These are phyloP conservation scores for Metschnikowia amazonensis DNA, from an alignment of 805 yeast species.

Conservation along the genomic window DNA sequence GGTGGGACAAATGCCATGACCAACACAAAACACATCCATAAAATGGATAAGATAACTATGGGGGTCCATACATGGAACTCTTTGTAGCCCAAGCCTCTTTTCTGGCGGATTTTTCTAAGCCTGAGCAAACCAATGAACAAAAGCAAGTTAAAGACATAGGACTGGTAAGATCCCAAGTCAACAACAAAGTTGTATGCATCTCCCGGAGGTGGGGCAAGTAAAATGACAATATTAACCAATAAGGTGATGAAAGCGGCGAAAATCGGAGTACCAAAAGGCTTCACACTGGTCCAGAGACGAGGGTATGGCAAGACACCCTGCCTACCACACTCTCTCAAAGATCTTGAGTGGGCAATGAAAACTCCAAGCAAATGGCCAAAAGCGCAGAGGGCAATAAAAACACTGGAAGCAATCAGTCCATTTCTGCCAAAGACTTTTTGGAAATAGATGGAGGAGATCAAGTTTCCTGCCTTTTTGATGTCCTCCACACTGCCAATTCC, in stretches of 20 bases:
- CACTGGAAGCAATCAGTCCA: constrained; percentile 23
- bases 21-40: constrained; percentile 36
- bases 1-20: constrained; percentile 44
- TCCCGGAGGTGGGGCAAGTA: constrained; percentile 34
- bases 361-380: constrained; percentile 30
- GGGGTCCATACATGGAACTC: constrained; percentile 22
- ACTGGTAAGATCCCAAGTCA: constrained; percentile 29
- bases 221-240: constrained; percentile 24
- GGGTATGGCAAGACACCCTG: constrained; percentile 33
- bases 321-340: constrained; percentile 32
- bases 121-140: constrained; percentile 26
- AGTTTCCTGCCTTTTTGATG: constrained; percentile 28
- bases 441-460: constrained; percentile 30
- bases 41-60: constrained; percentile 27
- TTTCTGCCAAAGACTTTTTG: constrained; percentile 28
- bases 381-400: constrained; percentile 29
- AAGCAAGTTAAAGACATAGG: constrained; percentile 27
- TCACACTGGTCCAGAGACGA: constrained; percentile 26
- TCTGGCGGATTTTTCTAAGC: constrained; percentile 29
- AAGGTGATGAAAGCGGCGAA: constrained; percentile 25
- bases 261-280: constrained; percentile 31
- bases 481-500: constrained; percentile 22
- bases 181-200: constrained; percentile 33
- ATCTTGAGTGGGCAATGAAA: constrained; percentile 28
- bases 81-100: constrained; percentile 15